These are phyloP conservation scores for Mytilinidion resinicola DNA, from an alignment of 495 filamentous ascomycete genomes.

Conservation along the genomic window DNA sequence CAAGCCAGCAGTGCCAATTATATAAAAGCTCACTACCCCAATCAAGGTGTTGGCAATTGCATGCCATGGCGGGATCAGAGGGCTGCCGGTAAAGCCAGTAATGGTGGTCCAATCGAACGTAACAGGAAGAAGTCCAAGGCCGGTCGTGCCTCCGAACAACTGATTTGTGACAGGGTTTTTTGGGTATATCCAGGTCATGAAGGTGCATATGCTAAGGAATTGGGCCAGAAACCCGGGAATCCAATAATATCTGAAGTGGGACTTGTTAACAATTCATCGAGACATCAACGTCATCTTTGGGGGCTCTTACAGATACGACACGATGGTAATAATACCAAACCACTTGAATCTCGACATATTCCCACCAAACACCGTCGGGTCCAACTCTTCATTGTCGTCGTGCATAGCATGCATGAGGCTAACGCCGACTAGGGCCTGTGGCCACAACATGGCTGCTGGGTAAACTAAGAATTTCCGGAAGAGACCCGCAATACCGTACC, in stretches of 20 bases:
- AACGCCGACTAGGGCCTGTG: conserved; percentile 28
- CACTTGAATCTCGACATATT: conserved; percentile 54
- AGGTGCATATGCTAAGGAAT: conserved; percentile 54
- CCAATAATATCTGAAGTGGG: conserved; percentile 43
- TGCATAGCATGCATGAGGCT: conserved; percentile 43
- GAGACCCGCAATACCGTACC: conserved; percentile 21
- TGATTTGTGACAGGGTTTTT: conserved; percentile 62
- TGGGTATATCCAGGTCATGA: conserved; percentile 56
- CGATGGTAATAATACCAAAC: conserved; percentile 48
- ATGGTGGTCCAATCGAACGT: conserved; percentile 64
- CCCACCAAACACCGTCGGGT: conserved; percentile 48
- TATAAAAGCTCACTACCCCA: conserved; percentile 52
- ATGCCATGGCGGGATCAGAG: conserved; percentile 53
- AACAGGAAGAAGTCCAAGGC: conserved; percentile 54
- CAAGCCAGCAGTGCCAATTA: conserved; percentile 42
- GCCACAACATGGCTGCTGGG: conserved; percentile 40
- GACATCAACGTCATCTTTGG: too few species aligned
- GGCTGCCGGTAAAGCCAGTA: conserved; percentile 51
- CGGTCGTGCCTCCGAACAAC: conserved; percentile 59
- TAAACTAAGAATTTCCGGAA: conserved; percentile 17
- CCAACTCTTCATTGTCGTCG: conserved; percentile 32
- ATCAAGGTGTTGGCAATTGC: conserved; percentile 42
- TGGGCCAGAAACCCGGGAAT: conserved; percentile 55
- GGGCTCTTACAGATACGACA: conserved; percentile 37
- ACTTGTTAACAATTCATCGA: too few species aligned